phyloP scores from a whole-genome alignment of 2,329 filamentous ascomycete species.

The Rhynchosporium graminicola region DNA sequence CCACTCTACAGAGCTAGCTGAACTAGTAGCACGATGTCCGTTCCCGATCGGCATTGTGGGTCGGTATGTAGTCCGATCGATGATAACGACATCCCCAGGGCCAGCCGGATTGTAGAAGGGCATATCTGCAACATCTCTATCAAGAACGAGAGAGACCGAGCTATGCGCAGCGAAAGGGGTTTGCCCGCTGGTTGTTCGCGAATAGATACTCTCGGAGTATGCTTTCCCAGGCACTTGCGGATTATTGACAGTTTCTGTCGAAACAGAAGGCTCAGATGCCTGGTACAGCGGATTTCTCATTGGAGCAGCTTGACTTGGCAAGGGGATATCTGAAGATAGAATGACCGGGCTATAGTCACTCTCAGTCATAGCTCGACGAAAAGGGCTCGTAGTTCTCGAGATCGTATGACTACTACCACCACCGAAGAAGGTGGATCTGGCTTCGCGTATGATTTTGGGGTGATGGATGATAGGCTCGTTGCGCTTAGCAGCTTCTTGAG shows the following conservation, averaged over 20 bases:
- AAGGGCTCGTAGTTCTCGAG: slow-evolving; percentile 58
- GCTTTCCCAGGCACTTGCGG: slow-evolving; percentile 15
- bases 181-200: slow-evolving; percentile 38
- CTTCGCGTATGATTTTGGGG: slow-evolving; percentile 43
- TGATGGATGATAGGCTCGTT: slow-evolving; percentile 36
- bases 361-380: slow-evolving; percentile 49
- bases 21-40: slow-evolving; percentile 44
- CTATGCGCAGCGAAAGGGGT: slow-evolving; percentile 29
- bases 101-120: slow-evolving; percentile 24
- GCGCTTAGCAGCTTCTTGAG: slow-evolving; percentile 35
- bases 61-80: slow-evolving; percentile 39
- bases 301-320: neutral
- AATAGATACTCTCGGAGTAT: slow-evolving; percentile 41
- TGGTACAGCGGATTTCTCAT: slow-evolving; percentile 24
- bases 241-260: neutral
- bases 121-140: slow-evolving; percentile 19
- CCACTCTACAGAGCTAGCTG: slow-evolving; percentile 54
- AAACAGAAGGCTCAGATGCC: slow-evolving; percentile 3
- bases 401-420: slow-evolving; percentile 53
- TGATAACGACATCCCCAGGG: slow-evolving; percentile 42
- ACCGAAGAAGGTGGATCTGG: slow-evolving; percentile 53
- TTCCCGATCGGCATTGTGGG: slow-evolving; percentile 29
- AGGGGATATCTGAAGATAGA: slow-evolving; percentile 8
- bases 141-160: slow-evolving; percentile 25
- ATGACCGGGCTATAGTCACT: slow-evolving; percentile 23